Percentiles rank a stretch among this genome's conserved stretches.
Evolutionary conservation across 805 yeast genomes (phyloP).

Genomic region (Kluyveromyces lactis): DNA sequence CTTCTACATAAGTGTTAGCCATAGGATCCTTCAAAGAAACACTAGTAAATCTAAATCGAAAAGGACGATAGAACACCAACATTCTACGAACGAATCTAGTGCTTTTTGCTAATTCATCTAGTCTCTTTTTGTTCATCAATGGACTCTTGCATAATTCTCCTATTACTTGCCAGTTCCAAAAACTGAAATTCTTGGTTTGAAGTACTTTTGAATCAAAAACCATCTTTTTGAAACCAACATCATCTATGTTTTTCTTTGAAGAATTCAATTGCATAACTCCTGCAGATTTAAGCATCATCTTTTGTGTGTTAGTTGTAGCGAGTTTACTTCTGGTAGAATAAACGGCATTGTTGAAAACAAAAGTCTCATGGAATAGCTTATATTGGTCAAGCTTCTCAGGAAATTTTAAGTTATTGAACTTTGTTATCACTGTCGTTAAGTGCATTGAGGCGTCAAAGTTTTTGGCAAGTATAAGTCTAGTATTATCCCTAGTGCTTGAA

Average conservation of each 20-base stretch:
- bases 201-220: constrained; percentile 63
- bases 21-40: constrained; percentile 39
- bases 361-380: constrained; percentile 2
- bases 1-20: constrained; percentile 50
- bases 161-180: constrained; percentile 84
- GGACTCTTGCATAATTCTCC: constrained; percentile 77
- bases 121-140: constrained; percentile 54
- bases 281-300: constrained; percentile 14
- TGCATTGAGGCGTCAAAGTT: constrained; percentile 1
- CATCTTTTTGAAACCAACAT: constrained; percentile 54
- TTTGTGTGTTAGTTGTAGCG: background rate
- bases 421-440: background rate
- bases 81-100: constrained; percentile 83
- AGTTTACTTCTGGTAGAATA: background rate
- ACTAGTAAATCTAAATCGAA: constrained; percentile 69
- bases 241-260: constrained; percentile 41
- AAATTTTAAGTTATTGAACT: constrained; percentile 1
- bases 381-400: background rate
- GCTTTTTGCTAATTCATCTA: constrained; percentile 69
- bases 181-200: constrained; percentile 65
- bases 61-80: constrained; percentile 83
- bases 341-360: background rate
- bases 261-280: constrained; percentile 18
- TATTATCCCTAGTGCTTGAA: background rate
- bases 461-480: background rate